Percentiles rank a stretch among this genome's conserved stretches.
Evolutionary conservation across 139 green algal species (phyloP).

Genomic region (Marvania coccoides): DNA sequence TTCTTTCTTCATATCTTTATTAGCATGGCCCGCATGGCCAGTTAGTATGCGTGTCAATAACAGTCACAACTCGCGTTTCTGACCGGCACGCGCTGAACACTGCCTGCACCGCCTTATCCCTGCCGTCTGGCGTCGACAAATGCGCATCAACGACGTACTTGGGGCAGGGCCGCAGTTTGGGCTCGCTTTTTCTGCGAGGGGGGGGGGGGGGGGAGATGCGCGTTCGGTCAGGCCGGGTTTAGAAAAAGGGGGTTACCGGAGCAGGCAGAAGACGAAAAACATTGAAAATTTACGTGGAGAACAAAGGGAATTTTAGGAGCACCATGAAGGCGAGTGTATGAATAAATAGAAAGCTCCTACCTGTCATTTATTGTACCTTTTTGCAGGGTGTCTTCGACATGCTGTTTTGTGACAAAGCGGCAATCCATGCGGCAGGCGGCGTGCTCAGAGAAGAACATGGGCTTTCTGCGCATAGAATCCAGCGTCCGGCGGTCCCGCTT

Average conservation of each 20-base stretch:
- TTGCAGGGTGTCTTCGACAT: slow-evolving; percentile 18
- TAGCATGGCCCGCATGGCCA: slow-evolving; percentile 32
- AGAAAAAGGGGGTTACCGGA: too few relatives aligned
- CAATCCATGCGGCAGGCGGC: slow-evolving; percentile 45
- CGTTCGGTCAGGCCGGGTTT: too few relatives aligned
- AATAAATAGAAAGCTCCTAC: too few relatives aligned
- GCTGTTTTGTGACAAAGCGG: slow-evolving; percentile 18
- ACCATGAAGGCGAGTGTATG: too few relatives aligned
- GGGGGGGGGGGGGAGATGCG: too few relatives aligned
- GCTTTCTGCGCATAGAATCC: slow-evolving; percentile 6
- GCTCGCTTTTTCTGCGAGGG: slow-evolving; percentile 33
- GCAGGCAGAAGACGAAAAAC: too few relatives aligned
- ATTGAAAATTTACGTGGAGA: too few relatives aligned
- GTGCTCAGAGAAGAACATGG: slow-evolving; percentile 34
- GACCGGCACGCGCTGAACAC: slow-evolving; percentile 34
- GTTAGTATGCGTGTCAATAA: slow-evolving; percentile 40
- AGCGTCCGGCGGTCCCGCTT: slow-evolving; percentile 11
- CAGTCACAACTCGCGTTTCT: slow-evolving; percentile 33
- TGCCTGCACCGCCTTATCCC: slow-evolving; percentile 18
- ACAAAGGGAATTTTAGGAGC: too few relatives aligned
- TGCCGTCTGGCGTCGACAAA: background rate
- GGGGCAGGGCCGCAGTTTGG: slow-evolving; percentile 22
- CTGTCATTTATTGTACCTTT: slow-evolving; percentile 27
- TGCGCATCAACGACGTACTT: slow-evolving; percentile 39
- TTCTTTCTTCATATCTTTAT: background rate